These are phyloP conservation scores for Coemansia erecta DNA, from an alignment of 192 early-diverging fungal genomes.

Conservation along the genomic window DNA sequence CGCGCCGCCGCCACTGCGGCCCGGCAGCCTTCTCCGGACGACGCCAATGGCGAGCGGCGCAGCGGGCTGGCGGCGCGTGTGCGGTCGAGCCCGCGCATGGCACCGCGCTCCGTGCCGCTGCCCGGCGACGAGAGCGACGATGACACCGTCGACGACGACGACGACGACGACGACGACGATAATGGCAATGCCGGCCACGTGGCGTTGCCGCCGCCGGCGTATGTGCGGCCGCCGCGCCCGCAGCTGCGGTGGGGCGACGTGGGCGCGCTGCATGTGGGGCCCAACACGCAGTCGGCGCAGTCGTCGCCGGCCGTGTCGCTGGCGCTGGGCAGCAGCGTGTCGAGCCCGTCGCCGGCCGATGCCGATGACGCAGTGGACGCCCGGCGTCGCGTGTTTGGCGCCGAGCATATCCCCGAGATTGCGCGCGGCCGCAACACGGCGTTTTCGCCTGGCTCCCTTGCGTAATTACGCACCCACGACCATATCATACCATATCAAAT, in stretches of 20 bases:
- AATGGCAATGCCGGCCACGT: no score
- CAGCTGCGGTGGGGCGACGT: background rate
- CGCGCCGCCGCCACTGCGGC: conserved; percentile 1
- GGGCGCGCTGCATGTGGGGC: conserved; percentile 24
- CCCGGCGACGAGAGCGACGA: conserved; percentile 1
- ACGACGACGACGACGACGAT: conserved; percentile 1
- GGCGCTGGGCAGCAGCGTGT: conserved; percentile 13
- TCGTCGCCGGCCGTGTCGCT: conserved; percentile 26
- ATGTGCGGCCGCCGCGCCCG: background rate
- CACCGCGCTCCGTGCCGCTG: background rate
- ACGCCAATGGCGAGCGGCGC: conserved; percentile 4
- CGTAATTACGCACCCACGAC: no score
- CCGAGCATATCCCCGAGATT: conserved; percentile 25
- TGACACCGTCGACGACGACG: background rate
- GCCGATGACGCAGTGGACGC: background rate
- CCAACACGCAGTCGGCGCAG: conserved; percentile 36
- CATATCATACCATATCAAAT: no score
- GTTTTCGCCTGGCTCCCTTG: background rate
- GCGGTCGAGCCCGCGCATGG: conserved; percentile 23
- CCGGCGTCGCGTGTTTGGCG: conserved; percentile 20
- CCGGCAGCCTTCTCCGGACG: background rate
- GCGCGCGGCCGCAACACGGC: conserved; percentile 30
- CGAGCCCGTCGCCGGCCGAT: conserved; percentile 20
- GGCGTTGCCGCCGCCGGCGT: background rate
- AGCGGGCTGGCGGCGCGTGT: conserved; percentile 20